A percentile compares a stretch with the other conserved stretches of the same genome.
These are phyloP conservation scores for Trifolium repens DNA, from an alignment of 306 rosid genomes.

Conservation along the genomic window DNA sequence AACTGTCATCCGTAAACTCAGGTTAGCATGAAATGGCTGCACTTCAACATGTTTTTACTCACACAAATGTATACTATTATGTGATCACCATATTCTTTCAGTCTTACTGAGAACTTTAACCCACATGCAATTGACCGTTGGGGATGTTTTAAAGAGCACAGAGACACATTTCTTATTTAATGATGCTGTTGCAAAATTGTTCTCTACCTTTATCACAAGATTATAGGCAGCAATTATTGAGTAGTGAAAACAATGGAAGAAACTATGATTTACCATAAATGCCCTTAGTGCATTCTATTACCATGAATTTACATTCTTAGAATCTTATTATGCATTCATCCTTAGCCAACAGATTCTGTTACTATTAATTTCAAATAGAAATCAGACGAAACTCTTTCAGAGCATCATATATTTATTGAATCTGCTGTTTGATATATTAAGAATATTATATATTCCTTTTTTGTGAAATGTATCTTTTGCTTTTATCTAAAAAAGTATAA, in stretches of 20 bases:
- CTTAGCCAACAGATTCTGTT: slow-evolving; percentile 6
- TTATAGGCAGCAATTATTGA: slow-evolving; percentile 12
- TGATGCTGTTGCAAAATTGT: not conserved
- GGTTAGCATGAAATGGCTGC: slow-evolving; percentile 54
- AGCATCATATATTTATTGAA: slow-evolving; percentile 21
- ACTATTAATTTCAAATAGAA: slow-evolving; percentile 23
- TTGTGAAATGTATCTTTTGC: not conserved
- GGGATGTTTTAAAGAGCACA: slow-evolving; percentile 14
- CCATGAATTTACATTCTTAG: slow-evolving; percentile 13
- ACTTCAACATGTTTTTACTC: slow-evolving; percentile 13
- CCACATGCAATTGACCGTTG: slow-evolving; percentile 12
- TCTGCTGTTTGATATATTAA: slow-evolving; percentile 19
- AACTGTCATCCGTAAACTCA: slow-evolving; percentile 95
- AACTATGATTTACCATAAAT: slow-evolving; percentile 28
- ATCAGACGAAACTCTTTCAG: slow-evolving; percentile 13
- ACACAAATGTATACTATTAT: not conserved
- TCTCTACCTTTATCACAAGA: slow-evolving; percentile 33
- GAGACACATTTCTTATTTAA: slow-evolving; percentile 36
- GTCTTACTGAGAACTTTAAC: slow-evolving; percentile 11
- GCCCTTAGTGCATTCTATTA: slow-evolving; percentile 24
- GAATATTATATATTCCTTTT: slow-evolving; percentile 5
- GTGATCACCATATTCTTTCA: slow-evolving; percentile 5
- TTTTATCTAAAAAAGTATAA: slow-evolving; percentile 25
- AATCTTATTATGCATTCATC: slow-evolving; percentile 25
- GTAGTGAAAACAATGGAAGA: slow-evolving; percentile 9